Evolutionary conservation across 2,329 filamentous ascomycete genomes (phyloP), one percentile per base, ranked within the genome.

Genomic region (Aspergillus sp.): DNA sequence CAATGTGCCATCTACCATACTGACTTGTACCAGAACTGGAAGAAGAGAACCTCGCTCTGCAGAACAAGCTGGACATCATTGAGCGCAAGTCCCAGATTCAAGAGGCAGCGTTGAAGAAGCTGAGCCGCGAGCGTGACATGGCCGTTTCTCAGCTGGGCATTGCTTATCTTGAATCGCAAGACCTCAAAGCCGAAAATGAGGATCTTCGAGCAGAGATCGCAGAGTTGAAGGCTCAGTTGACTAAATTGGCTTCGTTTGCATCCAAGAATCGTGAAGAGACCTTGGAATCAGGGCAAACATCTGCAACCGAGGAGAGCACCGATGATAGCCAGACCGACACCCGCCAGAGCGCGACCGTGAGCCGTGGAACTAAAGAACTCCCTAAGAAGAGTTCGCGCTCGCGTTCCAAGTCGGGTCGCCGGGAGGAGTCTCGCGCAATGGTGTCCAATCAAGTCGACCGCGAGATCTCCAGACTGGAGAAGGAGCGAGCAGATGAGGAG

Each of bases 61-160:
- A 83, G 56, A 78, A 79, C 20, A 79, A 79, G 48, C 68, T 84
- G 3, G 79, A 83, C 47, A 73, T 79, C 45, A 72, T 78, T 14
- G 79, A 82, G 54, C 79, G 81, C 40, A 83, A 83, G 65, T 65
- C 73, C 2, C 76, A 79, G 17, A 73, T 80, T 4, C 72, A 79
- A 19, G 81, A 84, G 41, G 77, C 79, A 36, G 75, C 78, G 4
- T 73, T 82, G 51, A 80, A 80, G 61, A 77, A 78, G 14, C 64
- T 83, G 38, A 79, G 73, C 16, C 74, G 78, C 35, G 83, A 86
- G 59, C 76, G 81, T 33, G 82, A 85, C 58, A 78, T 78, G 50
- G 76, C 83, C 35, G 73, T 82, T n/a, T 76, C 76, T 19, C 82
- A 85, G 55, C 68, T 84, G 17, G 79, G 77, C 8, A 75, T 80